These are phyloP conservation scores for Tuber indicum DNA, from an alignment of 495 filamentous ascomycete species.

Conservation along the genomic window DNA sequence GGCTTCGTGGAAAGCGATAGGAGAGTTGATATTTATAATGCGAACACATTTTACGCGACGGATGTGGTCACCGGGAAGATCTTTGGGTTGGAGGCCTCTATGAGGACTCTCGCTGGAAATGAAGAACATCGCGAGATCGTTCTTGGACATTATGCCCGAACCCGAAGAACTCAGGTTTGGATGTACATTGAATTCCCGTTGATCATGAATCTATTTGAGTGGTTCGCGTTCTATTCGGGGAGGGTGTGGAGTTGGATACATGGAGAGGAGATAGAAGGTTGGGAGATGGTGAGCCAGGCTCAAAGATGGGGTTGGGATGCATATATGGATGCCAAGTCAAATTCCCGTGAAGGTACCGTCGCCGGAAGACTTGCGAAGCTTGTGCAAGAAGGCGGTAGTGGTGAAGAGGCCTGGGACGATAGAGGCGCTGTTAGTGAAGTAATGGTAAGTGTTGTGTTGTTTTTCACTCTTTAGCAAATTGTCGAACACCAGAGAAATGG, in stretches of 20 bases:
- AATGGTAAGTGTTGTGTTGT: constrained; percentile 5
- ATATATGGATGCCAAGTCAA: constrained; percentile 3
- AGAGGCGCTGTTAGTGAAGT: constrained; percentile 7
- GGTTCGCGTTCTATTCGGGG: not conserved
- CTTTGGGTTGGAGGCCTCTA: constrained; percentile 15
- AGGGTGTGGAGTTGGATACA: not conserved
- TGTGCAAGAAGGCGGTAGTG: not conserved
- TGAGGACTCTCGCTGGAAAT: constrained; percentile 9
- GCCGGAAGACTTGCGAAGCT: constrained; percentile 11
- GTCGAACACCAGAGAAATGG: not conserved
- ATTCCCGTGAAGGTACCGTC: not conserved
- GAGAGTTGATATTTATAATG: constrained; percentile 17
- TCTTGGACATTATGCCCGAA: not conserved
- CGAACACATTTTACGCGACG: constrained; percentile 19
- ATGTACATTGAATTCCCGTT: constrained; percentile 10
- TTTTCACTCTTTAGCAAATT: not conserved
- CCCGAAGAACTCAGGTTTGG: constrained; percentile 7
- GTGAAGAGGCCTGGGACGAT: constrained; percentile 2
- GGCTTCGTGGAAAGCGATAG: constrained; percentile 7
- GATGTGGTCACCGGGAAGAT: constrained; percentile 15
- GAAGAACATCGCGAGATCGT: constrained; percentile 10
- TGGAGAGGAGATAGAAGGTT: not conserved
- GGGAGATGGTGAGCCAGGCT: constrained; percentile 5
- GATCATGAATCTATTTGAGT: not conserved
- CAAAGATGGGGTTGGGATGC: constrained; percentile 12